Evolutionary conservation across 2,329 filamentous ascomycete genomes (phyloP).

Genomic region (Penicillium rolfsii): DNA sequence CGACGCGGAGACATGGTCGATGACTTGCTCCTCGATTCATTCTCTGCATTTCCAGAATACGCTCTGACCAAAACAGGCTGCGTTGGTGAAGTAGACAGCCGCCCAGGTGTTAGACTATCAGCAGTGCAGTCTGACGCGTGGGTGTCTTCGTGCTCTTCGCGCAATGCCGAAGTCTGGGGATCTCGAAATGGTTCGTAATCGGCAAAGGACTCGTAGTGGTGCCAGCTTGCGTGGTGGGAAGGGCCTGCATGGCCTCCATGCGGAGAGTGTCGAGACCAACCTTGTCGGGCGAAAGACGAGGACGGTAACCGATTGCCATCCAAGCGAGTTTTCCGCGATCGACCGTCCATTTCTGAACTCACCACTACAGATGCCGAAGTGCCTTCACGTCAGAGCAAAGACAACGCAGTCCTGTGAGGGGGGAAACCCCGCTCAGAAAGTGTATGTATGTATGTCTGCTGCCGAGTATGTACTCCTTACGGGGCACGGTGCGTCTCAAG

Average conservation of each 20-base stretch:
- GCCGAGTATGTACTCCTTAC: conserved; percentile 21
- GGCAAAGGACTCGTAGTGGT: conserved; percentile 28
- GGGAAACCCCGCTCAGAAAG: conserved; percentile 25
- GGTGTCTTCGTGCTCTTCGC: conserved; percentile 38
- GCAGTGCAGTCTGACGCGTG: conserved; percentile 31
- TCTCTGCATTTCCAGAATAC: conserved; percentile 44
- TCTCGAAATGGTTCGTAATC: conserved; percentile 38
- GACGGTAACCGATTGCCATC: conserved; percentile 35
- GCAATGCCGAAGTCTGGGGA: conserved; percentile 37
- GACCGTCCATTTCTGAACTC: conserved; percentile 39
- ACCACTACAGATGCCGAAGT: conserved; percentile 14
- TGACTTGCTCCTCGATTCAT: conserved; percentile 31
- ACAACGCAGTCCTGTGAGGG: conserved; percentile 19
- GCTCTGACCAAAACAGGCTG: conserved; percentile 51
- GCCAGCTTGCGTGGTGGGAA: conserved; percentile 30
- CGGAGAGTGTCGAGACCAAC: conserved; percentile 37
- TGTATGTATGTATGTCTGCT: conserved; percentile 7
- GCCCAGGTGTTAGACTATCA: conserved; percentile 26
- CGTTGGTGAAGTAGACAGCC: conserved; percentile 38
- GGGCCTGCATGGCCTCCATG: conserved; percentile 28
- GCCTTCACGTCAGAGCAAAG: conserved; percentile 17
- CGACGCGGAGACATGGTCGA: conserved; percentile 40
- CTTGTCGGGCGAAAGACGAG: conserved; percentile 36
- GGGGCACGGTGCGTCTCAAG: conserved; percentile 24
- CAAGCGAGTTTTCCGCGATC: conserved; percentile 33